Base-by-base conservation (phyloP, 202 grass and related monocot species). In the Alloteropsis angusta region DNA sequence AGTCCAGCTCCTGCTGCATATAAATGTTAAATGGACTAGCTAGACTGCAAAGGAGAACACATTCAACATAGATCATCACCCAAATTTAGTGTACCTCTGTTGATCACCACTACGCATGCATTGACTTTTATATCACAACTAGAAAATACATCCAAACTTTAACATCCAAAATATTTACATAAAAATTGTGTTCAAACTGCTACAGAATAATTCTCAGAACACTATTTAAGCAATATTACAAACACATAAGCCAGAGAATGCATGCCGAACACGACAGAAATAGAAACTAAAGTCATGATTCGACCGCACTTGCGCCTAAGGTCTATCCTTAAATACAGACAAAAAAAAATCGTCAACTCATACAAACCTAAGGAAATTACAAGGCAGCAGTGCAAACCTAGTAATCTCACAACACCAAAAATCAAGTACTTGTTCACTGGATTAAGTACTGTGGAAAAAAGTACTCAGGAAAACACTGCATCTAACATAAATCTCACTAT, bases 401-500 rank as follows among this genome's bases (percentile, higher is more conserved):
- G 3, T 44, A 16, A 49, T 35, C 26, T 5, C 0, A 7, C 6
- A 13, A 21, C 9, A 53, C 30, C 6, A 10, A 19, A 55, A 18
- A 22, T 57, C 26, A 63, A 37, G 55, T 23, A 50, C 18, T 36
- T 13, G 18, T 17, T 26, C 3, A 14, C 2, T 22, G 1, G 16
- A 48, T 70, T 30, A 30, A 30, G 28, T 30, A 30, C 28, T 30
- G n/a, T 3, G 28, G 28, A 1, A 30, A 30, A 30, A 61, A 23
- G 18, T 26, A 9, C 44, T 28, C 12, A 50, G 2, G 4, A 68
- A 55, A 71, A 60, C 66, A 46, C 15, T 59, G 19, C 72, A 71
- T 61, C 7, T 7, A 77, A 42, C 54, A 70, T 22, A 69, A 60
- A 61, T 84, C 38, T 84, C 55, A 52, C 64, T 84, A 63, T 78